Conservation (phyloP, 2,329 filamentous ascomycete genomes). For the Dactylellina cionopaga region DNA sequence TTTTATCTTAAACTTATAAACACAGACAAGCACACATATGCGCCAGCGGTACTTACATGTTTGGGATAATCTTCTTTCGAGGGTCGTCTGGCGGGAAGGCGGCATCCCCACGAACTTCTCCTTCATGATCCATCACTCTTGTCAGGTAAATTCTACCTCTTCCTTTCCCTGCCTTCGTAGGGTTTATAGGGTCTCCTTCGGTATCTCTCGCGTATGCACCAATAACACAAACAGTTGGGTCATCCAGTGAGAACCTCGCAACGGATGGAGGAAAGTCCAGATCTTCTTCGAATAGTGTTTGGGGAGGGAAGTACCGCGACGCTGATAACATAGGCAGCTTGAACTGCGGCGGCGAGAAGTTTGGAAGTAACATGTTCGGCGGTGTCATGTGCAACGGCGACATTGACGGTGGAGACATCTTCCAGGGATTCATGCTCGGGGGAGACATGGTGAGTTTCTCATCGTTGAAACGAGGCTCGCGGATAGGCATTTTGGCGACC, state of each 20-base stretch:
- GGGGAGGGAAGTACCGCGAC: constrained; percentile 53
- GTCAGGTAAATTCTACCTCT: constrained; percentile 37
- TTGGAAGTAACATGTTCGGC: constrained; percentile 54
- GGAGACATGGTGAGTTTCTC: constrained; percentile 54
- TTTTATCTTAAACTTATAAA: neutral
- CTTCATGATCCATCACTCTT: constrained; percentile 51
- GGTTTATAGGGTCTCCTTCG: constrained; percentile 40
- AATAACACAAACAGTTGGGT: constrained; percentile 52
- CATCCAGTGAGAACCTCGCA: constrained; percentile 47
- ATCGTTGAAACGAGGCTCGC: constrained; percentile 53
- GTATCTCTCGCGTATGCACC: constrained; percentile 47
- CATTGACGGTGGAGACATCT: constrained; percentile 53
- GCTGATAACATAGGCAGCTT: constrained; percentile 52
- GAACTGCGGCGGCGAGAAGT: constrained; percentile 53
- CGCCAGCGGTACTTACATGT: constrained; percentile 46
- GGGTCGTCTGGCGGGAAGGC: constrained; percentile 45
- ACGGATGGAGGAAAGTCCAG: constrained; percentile 46
- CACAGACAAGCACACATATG: neutral
- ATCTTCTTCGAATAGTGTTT: constrained; percentile 49
- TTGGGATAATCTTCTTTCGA: constrained; percentile 52
- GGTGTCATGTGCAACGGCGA: constrained; percentile 54
- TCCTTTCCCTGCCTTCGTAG: constrained; percentile 36
- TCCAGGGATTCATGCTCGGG: constrained; percentile 55
- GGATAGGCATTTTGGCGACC: constrained; percentile 48
- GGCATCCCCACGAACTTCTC: constrained; percentile 53